Evolutionary conservation across 2,329 filamentous ascomycete species (phyloP), one percentile per base, ranked within the genome.

Genomic region (Grosmannia clavigera): DNA sequence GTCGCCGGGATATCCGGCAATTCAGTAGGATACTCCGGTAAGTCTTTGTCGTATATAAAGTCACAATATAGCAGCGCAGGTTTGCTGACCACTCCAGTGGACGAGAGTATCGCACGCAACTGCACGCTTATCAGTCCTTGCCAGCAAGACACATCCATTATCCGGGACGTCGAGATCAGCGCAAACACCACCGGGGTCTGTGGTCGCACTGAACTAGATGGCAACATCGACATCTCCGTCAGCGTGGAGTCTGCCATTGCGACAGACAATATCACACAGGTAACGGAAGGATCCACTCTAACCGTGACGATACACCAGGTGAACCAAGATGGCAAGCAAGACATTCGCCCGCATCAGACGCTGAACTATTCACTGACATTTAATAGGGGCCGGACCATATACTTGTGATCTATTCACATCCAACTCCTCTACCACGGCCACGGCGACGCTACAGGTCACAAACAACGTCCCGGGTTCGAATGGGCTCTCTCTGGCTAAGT

Each of bases 61-160:
- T n/a, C 16, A 5, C 16, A 40, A 3, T 40, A 40, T 4, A 7
- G 16, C 19, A n/a, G 43, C 7, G 19, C 7, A 46, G 1, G 3
- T n/a, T n/a, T 16, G 29, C 38, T 35, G 16, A 57, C 38, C 33
- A n/a, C 19, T 22, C 14, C n/a, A 50, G 58, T 60, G 12, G 46
- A 60, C 22, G 40, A 35, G 5, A 48, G 40, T 22, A 60, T 60
- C 19, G 58, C 58, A 19, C 58, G 58, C 9, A 60, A 60, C 58
- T 60, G 58, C 53, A 60, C 58, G 3, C 53, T 56, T 14, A 60
- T 60, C 29, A 60, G 58, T 29, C 58, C 58, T 9, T 60, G 58
- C 43, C 58, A 60, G 53, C 58, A 60, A 25, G 58, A 60, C 53
- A 60, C 58, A 12, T 19, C 11, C 31, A 60, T 60, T 25, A 60